These are phyloP conservation scores for Perkinsus marinus DNA, from an alignment of 169 alveolate species.

Conservation along the genomic window DNA sequence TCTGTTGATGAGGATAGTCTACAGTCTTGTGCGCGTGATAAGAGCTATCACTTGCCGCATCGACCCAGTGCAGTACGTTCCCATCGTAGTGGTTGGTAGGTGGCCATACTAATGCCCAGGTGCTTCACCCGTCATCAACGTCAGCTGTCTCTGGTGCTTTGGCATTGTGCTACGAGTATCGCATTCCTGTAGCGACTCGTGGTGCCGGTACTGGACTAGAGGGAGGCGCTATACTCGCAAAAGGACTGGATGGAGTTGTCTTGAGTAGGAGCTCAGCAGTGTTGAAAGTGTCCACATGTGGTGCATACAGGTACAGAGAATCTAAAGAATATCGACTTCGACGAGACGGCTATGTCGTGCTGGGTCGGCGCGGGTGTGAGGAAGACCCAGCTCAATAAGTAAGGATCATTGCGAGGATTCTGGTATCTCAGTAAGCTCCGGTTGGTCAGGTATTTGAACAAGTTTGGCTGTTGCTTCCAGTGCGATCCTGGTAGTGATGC, in stretches of 20 bases:
- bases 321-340: neutral
- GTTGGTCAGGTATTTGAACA: neutral
- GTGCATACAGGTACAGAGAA: neutral
- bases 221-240: neutral
- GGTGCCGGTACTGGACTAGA: neutral
- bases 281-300: neutral
- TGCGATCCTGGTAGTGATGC: neutral
- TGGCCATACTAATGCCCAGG: neutral
- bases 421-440: too few relatives aligned
- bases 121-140: neutral
- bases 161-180: neutral
- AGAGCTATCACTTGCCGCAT: neutral
- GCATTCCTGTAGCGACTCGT: neutral
- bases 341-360: neutral
- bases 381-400: neutral
- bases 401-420: neutral
- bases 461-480: neutral
- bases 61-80: neutral
- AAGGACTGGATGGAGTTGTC: neutral
- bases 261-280: neutral
- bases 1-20: neutral
- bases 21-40: neutral
- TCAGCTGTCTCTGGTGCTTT: neutral
- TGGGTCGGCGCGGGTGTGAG: neutral
- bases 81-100: neutral